These are phyloP conservation scores for Phaffia australis DNA, from an alignment of 768 basidiomycete species.

Conservation along the genomic window DNA sequence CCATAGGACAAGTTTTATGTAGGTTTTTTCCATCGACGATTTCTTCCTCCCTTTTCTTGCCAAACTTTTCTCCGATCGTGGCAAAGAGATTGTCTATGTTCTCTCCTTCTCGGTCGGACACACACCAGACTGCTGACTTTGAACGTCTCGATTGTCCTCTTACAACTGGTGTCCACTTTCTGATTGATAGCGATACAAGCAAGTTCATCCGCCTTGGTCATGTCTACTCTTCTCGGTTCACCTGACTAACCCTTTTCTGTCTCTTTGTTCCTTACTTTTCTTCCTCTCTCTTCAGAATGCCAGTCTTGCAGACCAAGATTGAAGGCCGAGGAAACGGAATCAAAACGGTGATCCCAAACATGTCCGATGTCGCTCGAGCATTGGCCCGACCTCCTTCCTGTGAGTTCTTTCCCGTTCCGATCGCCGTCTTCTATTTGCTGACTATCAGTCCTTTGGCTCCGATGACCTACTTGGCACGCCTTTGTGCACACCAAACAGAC, in stretches of 20 bases:
- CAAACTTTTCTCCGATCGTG: too few species aligned
- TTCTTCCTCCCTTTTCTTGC: too few species aligned
- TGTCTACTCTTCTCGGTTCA: not conserved
- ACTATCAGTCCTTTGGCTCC: not conserved
- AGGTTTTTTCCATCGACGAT: not conserved
- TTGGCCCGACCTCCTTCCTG: constrained; percentile 81
- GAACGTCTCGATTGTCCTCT: not conserved
- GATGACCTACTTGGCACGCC: not conserved
- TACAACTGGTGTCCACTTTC: not conserved
- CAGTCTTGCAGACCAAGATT: constrained; percentile 83
- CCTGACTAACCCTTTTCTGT: not conserved
- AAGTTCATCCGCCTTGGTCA: constrained; percentile 28
- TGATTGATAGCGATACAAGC: constrained; percentile 57
- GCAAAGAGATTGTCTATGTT: not conserved
- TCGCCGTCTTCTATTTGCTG: not conserved
- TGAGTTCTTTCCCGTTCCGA: constrained; percentile 26
- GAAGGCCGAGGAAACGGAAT: constrained; percentile 99
- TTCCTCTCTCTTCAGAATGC: constrained; percentile 59
- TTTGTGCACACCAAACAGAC: constrained; percentile 42
- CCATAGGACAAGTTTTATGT: constrained; percentile 66
- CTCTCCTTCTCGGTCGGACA: not conserved
- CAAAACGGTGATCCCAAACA: constrained; percentile 97
- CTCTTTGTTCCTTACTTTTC: constrained; percentile 22
- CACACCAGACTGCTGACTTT: not conserved
- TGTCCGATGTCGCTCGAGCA: constrained; percentile 93